Evolutionary conservation across 1,284 basidiomycete genomes (phyloP), one percentile per base, ranked within the genome.

Genomic region (Pyrrhoderma lamaoense): DNA sequence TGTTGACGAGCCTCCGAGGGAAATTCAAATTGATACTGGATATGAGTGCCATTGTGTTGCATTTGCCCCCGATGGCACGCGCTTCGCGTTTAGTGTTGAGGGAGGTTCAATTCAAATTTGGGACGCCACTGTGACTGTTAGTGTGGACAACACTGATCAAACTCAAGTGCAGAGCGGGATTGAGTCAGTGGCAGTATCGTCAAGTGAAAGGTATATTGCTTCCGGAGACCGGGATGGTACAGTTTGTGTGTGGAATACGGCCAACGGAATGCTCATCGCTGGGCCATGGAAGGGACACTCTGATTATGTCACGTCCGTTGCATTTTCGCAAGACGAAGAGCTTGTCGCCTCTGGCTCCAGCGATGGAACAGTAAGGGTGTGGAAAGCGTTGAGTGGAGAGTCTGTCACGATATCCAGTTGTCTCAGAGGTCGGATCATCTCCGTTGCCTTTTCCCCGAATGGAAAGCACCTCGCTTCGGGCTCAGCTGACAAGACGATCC

Each of bases 401-500:
- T n/a, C 7, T 11, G 18, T 40, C 16, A 7, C 11, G 23, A 38
- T 16, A 21, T 31, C 38, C 2, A 16, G 16, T 13, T n/a, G 2
- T 3, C 47, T 40, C 11, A 19, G 13, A 14, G 9, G 9, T n/a
- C 19, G 22, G 16, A 21, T 49, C 11, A 14, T 1, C 13, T 49
- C 47, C n/a, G 47, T 49, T 42, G 47, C 23, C 5, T 49, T 21
- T 19, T 49, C 38, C 1, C 47, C 47, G 4, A 38, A 49, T 5
- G 47, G 47, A 14, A 49, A 27, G 38, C 23, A 21, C 8, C 23
- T 49, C 13, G 47, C 22, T n/a, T 42, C 47, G 4, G 47, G 47
- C 21, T 49, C 47, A 1, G 19, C n/a, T 8, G 47, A 42, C 37
- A 27, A 27, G 8, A 49, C 21, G 38, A 42, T 49, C 14, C 37